These are phyloP conservation scores for Ogataea ramenticola DNA, from an alignment of 805 yeast genomes.

Conservation along the genomic window DNA sequence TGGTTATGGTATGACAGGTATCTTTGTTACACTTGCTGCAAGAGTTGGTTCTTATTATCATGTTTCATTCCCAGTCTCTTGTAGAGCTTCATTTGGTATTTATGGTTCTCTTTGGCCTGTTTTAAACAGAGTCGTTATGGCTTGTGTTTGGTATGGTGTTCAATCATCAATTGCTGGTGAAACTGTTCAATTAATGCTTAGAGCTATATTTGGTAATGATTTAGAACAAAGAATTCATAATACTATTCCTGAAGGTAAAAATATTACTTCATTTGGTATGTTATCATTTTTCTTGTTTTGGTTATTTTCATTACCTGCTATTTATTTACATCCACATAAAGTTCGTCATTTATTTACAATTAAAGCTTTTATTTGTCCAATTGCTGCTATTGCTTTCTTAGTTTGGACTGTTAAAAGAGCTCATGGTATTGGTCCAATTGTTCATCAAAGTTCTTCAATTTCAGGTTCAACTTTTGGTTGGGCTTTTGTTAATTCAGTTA, in stretches of 20 bases:
- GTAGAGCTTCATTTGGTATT: conserved; percentile 78
- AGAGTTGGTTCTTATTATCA: conserved; percentile 79
- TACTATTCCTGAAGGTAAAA: conserved; percentile 29
- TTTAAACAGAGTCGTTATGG: conserved; percentile 78
- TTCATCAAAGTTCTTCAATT: conserved; percentile 46
- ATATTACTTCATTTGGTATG: conserved; percentile 63
- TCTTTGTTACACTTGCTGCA: conserved; percentile 64
- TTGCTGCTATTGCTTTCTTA: conserved; percentile 77
- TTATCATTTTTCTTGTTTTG: conserved; percentile 77
- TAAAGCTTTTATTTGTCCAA: conserved; percentile 71
- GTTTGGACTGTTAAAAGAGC: conserved; percentile 82
- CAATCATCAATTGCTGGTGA: conserved; percentile 83
- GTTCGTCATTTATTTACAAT: conserved; percentile 79
- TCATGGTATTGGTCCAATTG: conserved; percentile 69
- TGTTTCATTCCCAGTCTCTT: conserved; percentile 76
- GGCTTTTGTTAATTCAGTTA: conserved; percentile 72
- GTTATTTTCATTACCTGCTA: conserved; percentile 70
- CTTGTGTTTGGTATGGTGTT: conserved; percentile 75
- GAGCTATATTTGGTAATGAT: conserved; percentile 66
- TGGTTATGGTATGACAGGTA: conserved; percentile 66
- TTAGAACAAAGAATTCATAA: conserved; percentile 57
- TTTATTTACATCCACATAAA: conserved; percentile 76
- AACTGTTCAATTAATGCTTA: conserved; percentile 70
- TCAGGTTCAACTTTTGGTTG: conserved; percentile 63
- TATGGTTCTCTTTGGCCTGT: conserved; percentile 88